These are phyloP conservation scores for Mentha longifolia DNA, from an alignment of 257 asterid genomes.

Conservation along the genomic window DNA sequence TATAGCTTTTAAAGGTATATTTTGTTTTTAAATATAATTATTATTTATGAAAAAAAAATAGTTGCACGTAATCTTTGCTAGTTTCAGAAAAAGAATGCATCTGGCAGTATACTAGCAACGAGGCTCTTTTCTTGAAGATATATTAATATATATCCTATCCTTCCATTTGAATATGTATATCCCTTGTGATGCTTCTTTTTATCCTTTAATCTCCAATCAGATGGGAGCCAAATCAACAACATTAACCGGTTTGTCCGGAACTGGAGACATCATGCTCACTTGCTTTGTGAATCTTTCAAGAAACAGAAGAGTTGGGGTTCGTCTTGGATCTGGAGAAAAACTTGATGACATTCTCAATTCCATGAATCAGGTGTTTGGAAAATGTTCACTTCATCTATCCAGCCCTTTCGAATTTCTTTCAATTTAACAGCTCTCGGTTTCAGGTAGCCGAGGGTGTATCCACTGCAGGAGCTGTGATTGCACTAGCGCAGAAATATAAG, in stretches of 20 bases:
- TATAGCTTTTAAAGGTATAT: too few relatives aligned
- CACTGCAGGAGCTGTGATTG: slow-evolving; percentile 94
- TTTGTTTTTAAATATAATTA: too few relatives aligned
- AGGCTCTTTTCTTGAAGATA: neutral
- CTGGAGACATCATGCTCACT: slow-evolving; percentile 95
- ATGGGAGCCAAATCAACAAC: slow-evolving; percentile 96
- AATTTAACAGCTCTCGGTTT: slow-evolving; percentile 18
- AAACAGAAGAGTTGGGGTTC: slow-evolving; percentile 94
- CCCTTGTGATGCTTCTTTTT: slow-evolving; percentile 26
- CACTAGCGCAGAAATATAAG: slow-evolving; percentile 85
- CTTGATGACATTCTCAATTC: slow-evolving; percentile 83
- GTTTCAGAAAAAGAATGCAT: neutral
- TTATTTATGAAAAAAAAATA: too few relatives aligned
- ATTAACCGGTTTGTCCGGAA: slow-evolving; percentile 83
- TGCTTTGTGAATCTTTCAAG: slow-evolving; percentile 93
- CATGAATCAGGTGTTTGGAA: slow-evolving; percentile 68
- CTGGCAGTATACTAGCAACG: neutral
- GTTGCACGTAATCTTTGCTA: too few relatives aligned
- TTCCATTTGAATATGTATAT: neutral
- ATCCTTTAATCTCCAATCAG: slow-evolving; percentile 45
- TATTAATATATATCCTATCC: neutral
- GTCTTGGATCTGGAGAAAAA: slow-evolving; percentile 94
- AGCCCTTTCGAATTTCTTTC: neutral
- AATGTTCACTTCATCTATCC: neutral
- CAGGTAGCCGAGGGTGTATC: slow-evolving; percentile 95